Percentiles rank a stretch among this genome's conserved stretches.
These are phyloP conservation scores for Leishmania braziliensis DNA, from an alignment of 208 protist genomes.

Conservation along the genomic window DNA sequence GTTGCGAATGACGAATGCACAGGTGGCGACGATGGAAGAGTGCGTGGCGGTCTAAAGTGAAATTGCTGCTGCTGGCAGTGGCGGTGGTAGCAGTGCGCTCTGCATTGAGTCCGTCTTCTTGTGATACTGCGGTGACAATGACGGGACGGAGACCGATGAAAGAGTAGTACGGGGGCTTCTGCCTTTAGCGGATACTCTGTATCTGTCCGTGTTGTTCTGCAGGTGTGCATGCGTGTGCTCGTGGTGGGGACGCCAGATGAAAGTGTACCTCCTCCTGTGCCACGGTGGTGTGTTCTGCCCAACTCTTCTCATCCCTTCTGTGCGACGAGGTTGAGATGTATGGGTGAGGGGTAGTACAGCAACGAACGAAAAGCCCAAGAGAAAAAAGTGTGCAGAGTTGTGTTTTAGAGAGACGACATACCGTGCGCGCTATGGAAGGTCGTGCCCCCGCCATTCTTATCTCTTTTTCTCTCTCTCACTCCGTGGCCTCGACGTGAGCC, in stretches of 20 bases:
- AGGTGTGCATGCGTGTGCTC: background rate
- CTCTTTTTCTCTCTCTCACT: background rate
- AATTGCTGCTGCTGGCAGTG: background rate
- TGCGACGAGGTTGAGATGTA: background rate
- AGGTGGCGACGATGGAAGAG: slow-evolving; percentile 65
- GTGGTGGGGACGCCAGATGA: background rate
- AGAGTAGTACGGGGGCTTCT: background rate
- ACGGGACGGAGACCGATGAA: background rate
- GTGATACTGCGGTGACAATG: background rate
- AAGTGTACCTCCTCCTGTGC: background rate
- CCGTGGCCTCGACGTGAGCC: no score
- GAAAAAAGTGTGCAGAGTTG: background rate
- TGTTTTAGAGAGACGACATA: background rate
- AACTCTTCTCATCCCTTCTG: background rate
- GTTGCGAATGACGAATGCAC: slow-evolving; percentile 44
- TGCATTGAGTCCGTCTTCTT: background rate
- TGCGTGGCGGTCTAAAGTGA: slow-evolving; percentile 46
- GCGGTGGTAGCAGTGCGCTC: background rate
- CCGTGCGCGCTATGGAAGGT: background rate
- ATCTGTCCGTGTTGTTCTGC: background rate
- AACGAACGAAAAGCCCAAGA: background rate
- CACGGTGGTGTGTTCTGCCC: background rate
- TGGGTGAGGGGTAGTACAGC: background rate
- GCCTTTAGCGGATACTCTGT: background rate
- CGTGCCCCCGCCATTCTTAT: background rate